Conservation (phyloP, 257 asterid genomes). For the Gentiana dahurica region DNA sequence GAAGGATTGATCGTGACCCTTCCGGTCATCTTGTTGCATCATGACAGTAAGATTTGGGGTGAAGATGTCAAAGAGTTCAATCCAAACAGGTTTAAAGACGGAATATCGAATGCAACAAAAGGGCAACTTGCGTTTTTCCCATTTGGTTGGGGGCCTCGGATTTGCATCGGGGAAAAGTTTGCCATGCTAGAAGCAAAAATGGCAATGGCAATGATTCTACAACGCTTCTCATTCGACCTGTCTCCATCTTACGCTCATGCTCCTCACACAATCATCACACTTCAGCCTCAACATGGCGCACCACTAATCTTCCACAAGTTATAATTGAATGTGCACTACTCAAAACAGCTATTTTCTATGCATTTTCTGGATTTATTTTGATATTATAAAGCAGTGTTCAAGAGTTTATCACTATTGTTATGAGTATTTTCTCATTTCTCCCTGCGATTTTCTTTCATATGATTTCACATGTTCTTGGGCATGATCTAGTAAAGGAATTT, state of each 20-base stretch:
- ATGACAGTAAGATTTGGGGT: conserved; percentile 23
- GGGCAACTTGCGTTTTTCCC: conserved; percentile 20
- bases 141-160: conserved; percentile 27
- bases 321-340: neutral
- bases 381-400: too few relatives aligned
- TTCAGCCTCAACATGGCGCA: conserved; percentile 31
- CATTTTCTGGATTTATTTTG: too few relatives aligned
- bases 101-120: conserved; percentile 21
- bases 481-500: too few relatives aligned
- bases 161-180: conserved; percentile 28
- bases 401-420: too few relatives aligned
- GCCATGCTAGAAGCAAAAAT: conserved; percentile 26
- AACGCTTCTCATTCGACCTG: conserved; percentile 19
- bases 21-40: conserved; percentile 18
- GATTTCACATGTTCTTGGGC: too few relatives aligned
- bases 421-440: too few relatives aligned
- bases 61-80: conserved; percentile 24
- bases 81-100: conserved; percentile 26
- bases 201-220: conserved; percentile 25
- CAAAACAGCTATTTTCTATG: too few relatives aligned
- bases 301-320: conserved; percentile 16
- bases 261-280: conserved; percentile 11
- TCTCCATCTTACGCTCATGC: conserved; percentile 31
- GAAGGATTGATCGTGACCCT: conserved; percentile 10
- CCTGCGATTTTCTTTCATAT: too few relatives aligned